Conservation (phyloP, 1,139 yeast species). For the Debaryomyces robertsiae region DNA sequence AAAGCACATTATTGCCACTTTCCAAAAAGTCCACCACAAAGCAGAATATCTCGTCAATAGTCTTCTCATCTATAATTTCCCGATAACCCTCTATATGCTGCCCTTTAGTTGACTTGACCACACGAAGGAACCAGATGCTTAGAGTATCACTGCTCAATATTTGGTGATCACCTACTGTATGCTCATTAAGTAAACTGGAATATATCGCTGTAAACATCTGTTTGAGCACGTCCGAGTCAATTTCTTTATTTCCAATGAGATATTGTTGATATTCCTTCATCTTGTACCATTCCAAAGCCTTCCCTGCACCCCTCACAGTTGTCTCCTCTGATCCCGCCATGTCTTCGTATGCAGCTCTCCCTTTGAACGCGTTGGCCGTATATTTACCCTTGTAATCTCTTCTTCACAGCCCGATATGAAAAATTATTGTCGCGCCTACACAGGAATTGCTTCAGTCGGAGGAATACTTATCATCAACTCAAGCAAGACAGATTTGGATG, state of each 20-base stretch:
- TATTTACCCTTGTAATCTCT: not conserved
- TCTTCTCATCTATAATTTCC: not conserved
- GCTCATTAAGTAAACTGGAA: conserved; percentile 3
- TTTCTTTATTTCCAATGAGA: conserved; percentile 4
- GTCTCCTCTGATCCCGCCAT: too few species aligned
- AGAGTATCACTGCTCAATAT: conserved; percentile 59
- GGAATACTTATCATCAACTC: too few species aligned
- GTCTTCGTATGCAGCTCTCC: not conserved
- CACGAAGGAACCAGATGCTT: conserved; percentile 64
- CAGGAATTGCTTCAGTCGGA: too few species aligned
- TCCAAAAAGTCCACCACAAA: conserved; percentile 70
- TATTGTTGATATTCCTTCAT: conserved; percentile 1
- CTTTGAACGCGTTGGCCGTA: too few species aligned
- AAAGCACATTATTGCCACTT: conserved; percentile 69
- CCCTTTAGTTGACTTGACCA: conserved; percentile 29
- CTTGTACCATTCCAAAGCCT: not conserved
- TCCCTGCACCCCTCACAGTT: too few species aligned
- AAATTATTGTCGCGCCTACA: conserved; percentile 5
- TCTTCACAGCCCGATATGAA: not conserved
- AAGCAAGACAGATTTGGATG: too few species aligned
- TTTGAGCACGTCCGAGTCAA: not conserved
- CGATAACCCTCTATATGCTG: conserved; percentile 2
- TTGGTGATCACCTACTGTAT: conserved; percentile 19
- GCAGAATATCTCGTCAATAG: conserved; percentile 33
- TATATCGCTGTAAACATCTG: conserved; percentile 2